Base-by-base conservation (phyloP, 495 filamentous ascomycete genomes). In the Rhizodiscina lignyota region DNA sequence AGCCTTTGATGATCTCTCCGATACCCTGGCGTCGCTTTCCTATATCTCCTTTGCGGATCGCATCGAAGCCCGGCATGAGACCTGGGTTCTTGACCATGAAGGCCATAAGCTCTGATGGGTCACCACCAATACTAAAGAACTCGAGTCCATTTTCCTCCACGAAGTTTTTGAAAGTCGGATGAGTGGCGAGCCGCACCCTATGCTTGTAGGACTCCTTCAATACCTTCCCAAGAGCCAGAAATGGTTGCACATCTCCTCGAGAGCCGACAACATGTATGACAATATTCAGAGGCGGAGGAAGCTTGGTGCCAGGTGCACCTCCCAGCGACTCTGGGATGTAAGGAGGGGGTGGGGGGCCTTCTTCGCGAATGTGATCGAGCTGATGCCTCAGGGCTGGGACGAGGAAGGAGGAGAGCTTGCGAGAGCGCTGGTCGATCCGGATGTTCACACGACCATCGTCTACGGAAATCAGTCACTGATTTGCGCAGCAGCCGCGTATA, bases 371-470 rank as follows among this genome's bases (percentile, higher is more conserved):
- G 11, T 30, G 31, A 5, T 61, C 54, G 19, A 77, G 51, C 39
- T 81, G 76, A 34, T 59, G 64, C 33, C 66, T 58, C 31, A 85
- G 52, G 24, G 77, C 69, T 0, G 80, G 77, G 0, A 64, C 69
- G 13, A 85, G 56, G 20, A 89, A 55, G 21, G 70, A 63, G 5
- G 77, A 70, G 1, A 93, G 48, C 22, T 68, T 63, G 18, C 65
- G 53, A 39, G 67, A 69, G 45, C 70, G 72, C 43, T 81, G 65
- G 41, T 72, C 68, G 51, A 85, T 78, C 38, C 74, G 72, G 56
- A 86, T 83, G 43, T 82, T 67, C 41, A 84, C 63, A 21, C 79
- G 73, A 12, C 78, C 79, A 54, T 81, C 76, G 42, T 66, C 70
- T 63, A 37, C n/a, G 28, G 11, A 5, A n/a, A 18, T 37, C 19